phyloP scores from a whole-genome alignment of 805 yeast species.

The Metschnikowia lochheadii region DNA sequence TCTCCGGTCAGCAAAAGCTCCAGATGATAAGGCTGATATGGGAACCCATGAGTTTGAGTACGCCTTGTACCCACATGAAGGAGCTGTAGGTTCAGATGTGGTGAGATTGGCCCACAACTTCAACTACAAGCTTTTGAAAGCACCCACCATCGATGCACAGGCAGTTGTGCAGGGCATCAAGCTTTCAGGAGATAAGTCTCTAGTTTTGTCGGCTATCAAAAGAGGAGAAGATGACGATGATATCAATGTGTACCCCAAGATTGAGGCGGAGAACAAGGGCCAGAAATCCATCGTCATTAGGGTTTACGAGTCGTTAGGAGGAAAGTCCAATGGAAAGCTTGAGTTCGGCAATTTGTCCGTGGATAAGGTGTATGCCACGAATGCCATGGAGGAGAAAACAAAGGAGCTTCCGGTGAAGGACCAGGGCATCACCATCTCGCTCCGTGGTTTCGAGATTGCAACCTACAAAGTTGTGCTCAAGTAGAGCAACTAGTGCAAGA shows the following conservation, averaged over 20 bases:
- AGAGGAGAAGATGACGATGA: conserved; percentile 81
- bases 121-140: conserved; percentile 49
- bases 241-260: conserved; percentile 41
- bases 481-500: background rate
- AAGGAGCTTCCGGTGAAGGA: conserved; percentile 35
- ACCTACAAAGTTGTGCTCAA: conserved; percentile 49
- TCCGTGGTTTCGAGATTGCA: conserved; percentile 79
- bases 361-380: conserved; percentile 48
- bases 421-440: conserved; percentile 38
- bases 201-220: conserved; percentile 74
- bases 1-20: conserved; percentile 87
- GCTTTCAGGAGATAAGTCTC: conserved; percentile 50
- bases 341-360: conserved; percentile 41
- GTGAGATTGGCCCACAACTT: conserved; percentile 76
- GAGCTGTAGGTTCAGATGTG: conserved; percentile 57
- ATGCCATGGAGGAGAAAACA: conserved; percentile 52
- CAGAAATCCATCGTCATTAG: conserved; percentile 55
- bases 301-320: conserved; percentile 87
- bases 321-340: conserved; percentile 54
- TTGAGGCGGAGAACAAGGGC: conserved; percentile 44
- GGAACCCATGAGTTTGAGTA: conserved; percentile 80
- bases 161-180: conserved; percentile 14
- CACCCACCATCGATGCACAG: conserved; percentile 9
- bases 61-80: conserved; percentile 79
- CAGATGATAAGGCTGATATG: conserved; percentile 94